A percentile compares a stretch with the other conserved stretches of the same genome.
Evolutionary conservation across 441 rosid species (phyloP).

Genomic region (Gossypium schwendimanii): DNA sequence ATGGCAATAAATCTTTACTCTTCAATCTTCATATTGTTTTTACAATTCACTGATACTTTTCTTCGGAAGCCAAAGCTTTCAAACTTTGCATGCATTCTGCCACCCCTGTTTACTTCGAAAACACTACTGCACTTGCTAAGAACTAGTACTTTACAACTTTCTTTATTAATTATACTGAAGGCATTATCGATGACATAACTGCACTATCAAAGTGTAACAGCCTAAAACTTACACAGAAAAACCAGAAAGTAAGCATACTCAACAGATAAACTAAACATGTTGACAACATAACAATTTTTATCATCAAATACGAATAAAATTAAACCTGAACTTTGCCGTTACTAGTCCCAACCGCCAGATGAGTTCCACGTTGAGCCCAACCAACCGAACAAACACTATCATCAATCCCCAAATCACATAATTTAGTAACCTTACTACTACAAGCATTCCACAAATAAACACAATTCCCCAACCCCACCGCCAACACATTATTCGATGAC

Average conservation of each 20-base stretch:
- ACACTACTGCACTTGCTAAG: neutral
- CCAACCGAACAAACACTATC: constrained; percentile 91
- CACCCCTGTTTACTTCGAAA: neutral
- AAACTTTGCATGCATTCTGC: neutral
- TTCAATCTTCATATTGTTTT: neutral
- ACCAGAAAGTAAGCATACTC: neutral
- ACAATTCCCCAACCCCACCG: constrained; percentile 88
- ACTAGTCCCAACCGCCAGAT: constrained; percentile 86
- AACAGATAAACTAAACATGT: neutral
- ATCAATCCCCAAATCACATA: constrained; percentile 82
- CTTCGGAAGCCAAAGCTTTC: constrained; percentile 1
- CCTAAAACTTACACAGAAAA: neutral
- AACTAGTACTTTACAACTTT: neutral
- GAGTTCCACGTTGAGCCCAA: constrained; percentile 81
- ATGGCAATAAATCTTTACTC: neutral
- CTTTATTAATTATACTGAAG: neutral
- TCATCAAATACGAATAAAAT: neutral
- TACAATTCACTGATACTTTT: neutral
- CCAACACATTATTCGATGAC: constrained; percentile 86
- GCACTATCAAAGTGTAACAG: neutral
- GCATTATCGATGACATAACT: neutral
- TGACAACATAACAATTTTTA: neutral
- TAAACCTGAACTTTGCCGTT: constrained; percentile 85
- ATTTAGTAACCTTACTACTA: constrained; percentile 90
- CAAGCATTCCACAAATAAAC: constrained; percentile 98